Percentiles rank a stretch among this genome's conserved stretches.
Conservation (phyloP, 495 filamentous ascomycete species). For the Acidiella bohemica region DNA sequence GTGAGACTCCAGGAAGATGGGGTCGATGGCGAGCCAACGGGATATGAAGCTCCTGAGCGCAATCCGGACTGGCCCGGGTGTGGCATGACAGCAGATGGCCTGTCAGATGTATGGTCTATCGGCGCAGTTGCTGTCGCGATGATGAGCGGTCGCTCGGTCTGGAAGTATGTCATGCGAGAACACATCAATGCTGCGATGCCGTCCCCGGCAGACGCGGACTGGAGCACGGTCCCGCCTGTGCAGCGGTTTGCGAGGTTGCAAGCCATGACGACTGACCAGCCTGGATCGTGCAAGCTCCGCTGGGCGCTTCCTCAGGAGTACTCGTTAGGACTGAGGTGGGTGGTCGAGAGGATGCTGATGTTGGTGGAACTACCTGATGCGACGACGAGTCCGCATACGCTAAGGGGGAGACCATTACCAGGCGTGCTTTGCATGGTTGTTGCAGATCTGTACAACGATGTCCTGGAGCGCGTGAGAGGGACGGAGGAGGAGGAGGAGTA, state of each 20-base stretch:
- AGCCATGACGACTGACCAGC: not conserved
- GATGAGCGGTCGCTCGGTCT: constrained; percentile 3
- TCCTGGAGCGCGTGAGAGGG: too few relatives aligned
- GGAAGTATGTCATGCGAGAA: constrained; percentile 1
- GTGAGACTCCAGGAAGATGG: not conserved
- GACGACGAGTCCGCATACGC: too few relatives aligned
- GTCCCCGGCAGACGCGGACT: not conserved
- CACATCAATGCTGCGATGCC: not conserved
- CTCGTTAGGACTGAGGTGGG: not conserved
- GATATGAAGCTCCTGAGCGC: constrained; percentile 6
- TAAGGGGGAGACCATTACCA: too few relatives aligned
- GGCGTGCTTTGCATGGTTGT: too few relatives aligned
- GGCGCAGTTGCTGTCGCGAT: constrained; percentile 3
- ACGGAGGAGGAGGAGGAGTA: too few relatives aligned
- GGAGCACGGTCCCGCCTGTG: not conserved
- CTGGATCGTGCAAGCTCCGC: too few relatives aligned
- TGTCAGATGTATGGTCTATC: constrained; percentile 7
- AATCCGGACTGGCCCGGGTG: not conserved
- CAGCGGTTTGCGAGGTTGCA: not conserved
- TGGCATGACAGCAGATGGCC: not conserved
- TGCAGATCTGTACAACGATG: too few relatives aligned
- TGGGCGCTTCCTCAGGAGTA: not conserved
- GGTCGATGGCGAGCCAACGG: not conserved
- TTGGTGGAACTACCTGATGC: too few relatives aligned
- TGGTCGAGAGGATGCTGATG: not conserved